Conservation (phyloP, 2,329 filamentous ascomycete genomes). For the Cladophialophora carrionii region DNA sequence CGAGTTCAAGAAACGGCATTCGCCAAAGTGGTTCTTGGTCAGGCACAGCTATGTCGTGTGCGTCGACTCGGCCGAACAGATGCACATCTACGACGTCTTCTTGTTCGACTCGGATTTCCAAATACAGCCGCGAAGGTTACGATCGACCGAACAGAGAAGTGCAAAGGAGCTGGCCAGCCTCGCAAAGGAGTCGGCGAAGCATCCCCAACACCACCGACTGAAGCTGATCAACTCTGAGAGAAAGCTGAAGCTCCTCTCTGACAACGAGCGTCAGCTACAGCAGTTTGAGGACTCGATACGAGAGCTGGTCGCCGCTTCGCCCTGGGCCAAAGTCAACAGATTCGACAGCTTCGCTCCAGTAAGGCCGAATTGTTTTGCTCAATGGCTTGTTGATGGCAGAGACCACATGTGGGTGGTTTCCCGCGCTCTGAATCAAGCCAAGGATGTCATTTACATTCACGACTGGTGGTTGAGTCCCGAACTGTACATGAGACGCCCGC, state of each 20-base stretch:
- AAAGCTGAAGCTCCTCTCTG: slow-evolving; percentile 85
- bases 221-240: slow-evolving; percentile 90
- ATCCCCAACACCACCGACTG: slow-evolving; percentile 77
- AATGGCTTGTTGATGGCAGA: slow-evolving; percentile 94
- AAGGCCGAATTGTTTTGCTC: slow-evolving; percentile 80
- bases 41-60: slow-evolving; percentile 96
- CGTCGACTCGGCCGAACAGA: slow-evolving; percentile 97
- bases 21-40: slow-evolving; percentile 97
- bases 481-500: slow-evolving; percentile 88
- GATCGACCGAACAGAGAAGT: slow-evolving; percentile 50
- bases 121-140: slow-evolving; percentile 62
- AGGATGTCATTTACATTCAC: slow-evolving; percentile 97
- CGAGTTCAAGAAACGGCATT: slow-evolving; percentile 69
- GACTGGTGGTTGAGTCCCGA: slow-evolving; percentile 99
- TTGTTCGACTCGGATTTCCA: slow-evolving; percentile 89
- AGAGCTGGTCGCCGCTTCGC: slow-evolving; percentile 79
- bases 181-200: slow-evolving; percentile 64
- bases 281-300: slow-evolving; percentile 94
- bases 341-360: slow-evolving; percentile 95
- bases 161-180: slow-evolving; percentile 66
- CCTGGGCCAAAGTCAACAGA: slow-evolving; percentile 80
- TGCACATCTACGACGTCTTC: slow-evolving; percentile 98
- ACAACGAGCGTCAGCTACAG: slow-evolving; percentile 83
- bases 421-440: slow-evolving; percentile 92
- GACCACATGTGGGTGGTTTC: slow-evolving; percentile 99